Conservation (phyloP, 345 rosid species). For the Limnanthes douglasii region DNA sequence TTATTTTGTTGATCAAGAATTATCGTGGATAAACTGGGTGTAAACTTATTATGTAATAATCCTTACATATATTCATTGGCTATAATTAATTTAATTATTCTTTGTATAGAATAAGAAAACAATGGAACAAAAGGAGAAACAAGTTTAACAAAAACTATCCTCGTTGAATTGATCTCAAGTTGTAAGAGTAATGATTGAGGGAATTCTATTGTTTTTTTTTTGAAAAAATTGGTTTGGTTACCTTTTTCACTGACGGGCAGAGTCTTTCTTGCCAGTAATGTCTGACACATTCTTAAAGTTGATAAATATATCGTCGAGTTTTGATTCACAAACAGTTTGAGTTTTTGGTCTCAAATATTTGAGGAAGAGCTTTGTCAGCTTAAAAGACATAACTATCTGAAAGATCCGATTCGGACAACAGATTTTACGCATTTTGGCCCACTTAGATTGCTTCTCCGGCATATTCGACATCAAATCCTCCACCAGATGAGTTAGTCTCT, state of each 20-base stretch:
- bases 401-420: conserved; percentile 54
- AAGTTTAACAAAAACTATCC: no score
- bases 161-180: no score
- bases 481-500: conserved; percentile 32
- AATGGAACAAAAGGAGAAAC: no score
- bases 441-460: conserved; percentile 55
- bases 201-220: no score
- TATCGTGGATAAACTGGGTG: no score
- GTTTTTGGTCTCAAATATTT: conserved; percentile 33
- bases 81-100: no score
- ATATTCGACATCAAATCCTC: conserved; percentile 40
- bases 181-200: no score
- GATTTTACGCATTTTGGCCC: conserved; percentile 55
- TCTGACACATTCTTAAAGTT: conserved; percentile 33
- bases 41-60: no score
- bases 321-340: conserved; percentile 49
- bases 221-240: no score
- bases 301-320: conserved; percentile 37
- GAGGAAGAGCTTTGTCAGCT: conserved; percentile 42
- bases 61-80: no score
- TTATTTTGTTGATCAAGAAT: no score
- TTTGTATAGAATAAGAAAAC: no score
- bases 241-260: neutral
- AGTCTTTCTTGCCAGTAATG: neutral
- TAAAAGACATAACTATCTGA: conserved; percentile 30